phyloP scores from a whole-genome alignment of 331 rosid genomes.

The Quercus tomentella region DNA sequence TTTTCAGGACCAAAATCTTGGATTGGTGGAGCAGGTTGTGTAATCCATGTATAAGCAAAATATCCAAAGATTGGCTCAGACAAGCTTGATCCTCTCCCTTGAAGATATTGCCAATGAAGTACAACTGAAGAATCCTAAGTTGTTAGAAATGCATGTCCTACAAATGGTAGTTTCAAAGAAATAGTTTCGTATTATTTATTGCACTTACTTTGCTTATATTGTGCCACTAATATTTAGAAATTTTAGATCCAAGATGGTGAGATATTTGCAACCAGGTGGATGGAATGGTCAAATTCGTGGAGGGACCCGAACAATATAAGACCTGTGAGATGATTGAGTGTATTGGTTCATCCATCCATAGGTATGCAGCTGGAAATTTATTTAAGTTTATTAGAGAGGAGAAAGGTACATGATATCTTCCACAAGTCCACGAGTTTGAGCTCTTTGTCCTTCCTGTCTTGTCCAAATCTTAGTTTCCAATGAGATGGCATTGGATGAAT shows the following conservation, averaged over 20 bases:
- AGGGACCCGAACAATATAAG: conserved; percentile 80
- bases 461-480: background rate
- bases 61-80: conserved; percentile 83
- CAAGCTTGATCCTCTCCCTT: conserved; percentile 82
- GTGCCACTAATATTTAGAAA: conserved; percentile 2
- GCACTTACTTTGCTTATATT: conserved; percentile 2
- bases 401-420: background rate
- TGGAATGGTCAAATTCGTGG: conserved; percentile 85
- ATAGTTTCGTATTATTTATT: background rate
- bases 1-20: conserved; percentile 72
- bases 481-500: background rate
- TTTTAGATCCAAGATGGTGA: conserved; percentile 79
- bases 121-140: conserved; percentile 58
- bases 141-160: conserved; percentile 85
- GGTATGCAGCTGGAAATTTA: conserved; percentile 32
- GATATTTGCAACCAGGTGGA: conserved; percentile 78
- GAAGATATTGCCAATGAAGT: conserved; percentile 81
- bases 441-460: background rate
- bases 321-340: conserved; percentile 66
- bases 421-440: too few species aligned
- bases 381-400: background rate
- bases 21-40: conserved; percentile 72
- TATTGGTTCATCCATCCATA: conserved; percentile 68
- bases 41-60: conserved; percentile 70
- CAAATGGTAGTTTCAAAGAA: conserved; percentile 58